A percentile compares a stretch with the other conserved stretches of the same genome.
phyloP scores from a whole-genome alignment of 1,284 basidiomycete genomes.

The Malassezia psittaci region DNA sequence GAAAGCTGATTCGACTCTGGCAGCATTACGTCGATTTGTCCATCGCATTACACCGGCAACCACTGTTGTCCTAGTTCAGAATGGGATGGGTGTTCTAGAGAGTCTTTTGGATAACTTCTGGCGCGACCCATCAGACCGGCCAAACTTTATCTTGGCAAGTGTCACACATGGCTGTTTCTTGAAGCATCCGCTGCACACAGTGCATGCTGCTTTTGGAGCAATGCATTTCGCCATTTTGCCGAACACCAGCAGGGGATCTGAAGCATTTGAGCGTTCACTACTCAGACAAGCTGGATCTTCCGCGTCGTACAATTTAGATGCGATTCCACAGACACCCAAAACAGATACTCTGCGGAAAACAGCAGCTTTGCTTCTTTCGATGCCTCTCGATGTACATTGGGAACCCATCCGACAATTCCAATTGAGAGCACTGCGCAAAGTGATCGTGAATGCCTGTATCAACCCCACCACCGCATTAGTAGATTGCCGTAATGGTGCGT shows the following conservation, averaged over 20 bases:
- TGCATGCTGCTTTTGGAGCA: conserved; percentile 66
- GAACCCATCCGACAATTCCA: conserved; percentile 63
- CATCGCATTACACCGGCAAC: conserved; percentile 60
- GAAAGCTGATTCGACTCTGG: conserved; percentile 62
- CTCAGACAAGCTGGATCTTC: background rate
- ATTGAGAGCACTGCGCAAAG: conserved; percentile 64
- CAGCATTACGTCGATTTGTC: conserved; percentile 57
- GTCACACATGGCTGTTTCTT: conserved; percentile 68
- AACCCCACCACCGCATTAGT: conserved; percentile 79
- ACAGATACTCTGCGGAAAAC: conserved; percentile 28
- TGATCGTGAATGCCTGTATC: conserved; percentile 73
- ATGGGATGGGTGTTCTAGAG: conserved; percentile 83
- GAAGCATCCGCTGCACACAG: conserved; percentile 52
- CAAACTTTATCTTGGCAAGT: conserved; percentile 73
- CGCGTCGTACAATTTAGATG: conserved; percentile 20
- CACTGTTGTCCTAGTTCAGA: conserved; percentile 81
- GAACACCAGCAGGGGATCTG: conserved; percentile 49
- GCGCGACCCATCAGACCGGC: conserved; percentile 61
- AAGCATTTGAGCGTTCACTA: conserved; percentile 15
- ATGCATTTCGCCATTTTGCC: conserved; percentile 71
- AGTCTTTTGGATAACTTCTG: conserved; percentile 62
- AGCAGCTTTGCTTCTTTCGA: conserved; percentile 28
- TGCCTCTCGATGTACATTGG: conserved; percentile 53
- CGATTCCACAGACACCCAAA: conserved; percentile 24
- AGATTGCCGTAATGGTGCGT: conserved; percentile 67